Percentiles rank a stretch among this genome's conserved stretches.
phyloP scores from a whole-genome alignment of 805 yeast species.

The Ogataea henricii region DNA sequence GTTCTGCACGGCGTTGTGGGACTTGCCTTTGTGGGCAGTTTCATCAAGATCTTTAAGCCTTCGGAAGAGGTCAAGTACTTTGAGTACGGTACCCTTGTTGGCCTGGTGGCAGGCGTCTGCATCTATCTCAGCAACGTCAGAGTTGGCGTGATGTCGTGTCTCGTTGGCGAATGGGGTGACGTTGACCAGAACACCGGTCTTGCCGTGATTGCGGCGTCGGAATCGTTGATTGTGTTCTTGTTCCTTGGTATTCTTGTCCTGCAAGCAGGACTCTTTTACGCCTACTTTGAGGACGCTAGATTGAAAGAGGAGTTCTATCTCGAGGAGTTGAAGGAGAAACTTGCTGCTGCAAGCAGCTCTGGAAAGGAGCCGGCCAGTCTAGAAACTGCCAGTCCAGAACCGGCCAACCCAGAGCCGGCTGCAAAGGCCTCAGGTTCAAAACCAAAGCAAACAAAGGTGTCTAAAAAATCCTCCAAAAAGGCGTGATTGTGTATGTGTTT shows the following conservation, averaged over 20 bases:
- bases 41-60: slow-evolving; percentile 86
- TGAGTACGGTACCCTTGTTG: slow-evolving; percentile 85
- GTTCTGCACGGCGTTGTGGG: slow-evolving; percentile 61
- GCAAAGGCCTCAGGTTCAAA: slow-evolving; percentile 23
- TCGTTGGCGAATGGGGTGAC: slow-evolving; percentile 88
- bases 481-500: background rate
- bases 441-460: slow-evolving; percentile 23
- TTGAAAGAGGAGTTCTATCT: slow-evolving; percentile 29
- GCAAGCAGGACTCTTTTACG: slow-evolving; percentile 89
- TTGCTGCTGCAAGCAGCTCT: slow-evolving; percentile 12
- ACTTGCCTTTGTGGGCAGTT: slow-evolving; percentile 71
- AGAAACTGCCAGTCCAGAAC: too few relatives aligned
- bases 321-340: slow-evolving; percentile 28
- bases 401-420: slow-evolving; percentile 4
- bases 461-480: slow-evolving; percentile 23
- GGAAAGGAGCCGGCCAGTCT: slow-evolving; percentile 2
- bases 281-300: slow-evolving; percentile 39
- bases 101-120: slow-evolving; percentile 70
- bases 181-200: slow-evolving; percentile 84
- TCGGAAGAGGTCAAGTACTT: slow-evolving; percentile 79
- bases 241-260: slow-evolving; percentile 78
- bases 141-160: slow-evolving; percentile 71
- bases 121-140: slow-evolving; percentile 85
- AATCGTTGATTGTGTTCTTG: slow-evolving; percentile 69
- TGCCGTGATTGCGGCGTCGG: slow-evolving; percentile 89